Evolutionary conservation across 2,329 filamentous ascomycete species (phyloP).

Genomic region (Penicillium digitatum): DNA sequence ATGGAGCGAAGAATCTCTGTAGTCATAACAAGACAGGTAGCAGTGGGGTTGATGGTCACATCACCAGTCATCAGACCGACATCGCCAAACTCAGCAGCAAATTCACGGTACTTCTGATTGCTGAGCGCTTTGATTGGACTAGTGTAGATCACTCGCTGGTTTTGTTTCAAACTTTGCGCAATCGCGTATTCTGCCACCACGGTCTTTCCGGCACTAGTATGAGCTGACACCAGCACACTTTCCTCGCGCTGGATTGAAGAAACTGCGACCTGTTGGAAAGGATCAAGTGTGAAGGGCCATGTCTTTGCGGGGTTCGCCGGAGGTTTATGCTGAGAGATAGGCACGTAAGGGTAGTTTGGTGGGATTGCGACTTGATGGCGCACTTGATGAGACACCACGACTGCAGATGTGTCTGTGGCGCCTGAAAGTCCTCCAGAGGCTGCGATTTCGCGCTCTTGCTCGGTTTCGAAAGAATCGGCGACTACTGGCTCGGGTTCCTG

Average conservation of each 20-base stretch:
- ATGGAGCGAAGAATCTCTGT: conserved; percentile 98
- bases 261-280: conserved; percentile 93
- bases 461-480: conserved; percentile 91
- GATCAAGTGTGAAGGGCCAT: conserved; percentile 89
- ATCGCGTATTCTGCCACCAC: conserved; percentile 98
- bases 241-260: conserved; percentile 93
- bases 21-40: conserved; percentile 97
- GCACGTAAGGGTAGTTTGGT: conserved; percentile 88
- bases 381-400: conserved; percentile 93
- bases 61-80: conserved; percentile 98
- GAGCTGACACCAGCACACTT: conserved; percentile 92
- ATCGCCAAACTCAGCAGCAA: conserved; percentile 90
- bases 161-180: conserved; percentile 92
- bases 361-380: conserved; percentile 96
- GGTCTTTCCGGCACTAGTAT: conserved; percentile 96
- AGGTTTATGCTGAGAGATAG: conserved; percentile 91
- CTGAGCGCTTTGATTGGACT: conserved; percentile 98
- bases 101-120: conserved; percentile 98
- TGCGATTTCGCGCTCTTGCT: conserved; percentile 85
- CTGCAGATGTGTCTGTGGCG: conserved; percentile 58
- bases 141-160: conserved; percentile 98
- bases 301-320: conserved; percentile 77
- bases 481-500: conserved; percentile 73
- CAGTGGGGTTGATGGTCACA: conserved; percentile 98
- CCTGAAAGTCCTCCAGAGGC: conserved; percentile 66